These are phyloP conservation scores for Jackrogersella multiformis DNA, from an alignment of 495 filamentous ascomycete genomes.

Conservation along the genomic window DNA sequence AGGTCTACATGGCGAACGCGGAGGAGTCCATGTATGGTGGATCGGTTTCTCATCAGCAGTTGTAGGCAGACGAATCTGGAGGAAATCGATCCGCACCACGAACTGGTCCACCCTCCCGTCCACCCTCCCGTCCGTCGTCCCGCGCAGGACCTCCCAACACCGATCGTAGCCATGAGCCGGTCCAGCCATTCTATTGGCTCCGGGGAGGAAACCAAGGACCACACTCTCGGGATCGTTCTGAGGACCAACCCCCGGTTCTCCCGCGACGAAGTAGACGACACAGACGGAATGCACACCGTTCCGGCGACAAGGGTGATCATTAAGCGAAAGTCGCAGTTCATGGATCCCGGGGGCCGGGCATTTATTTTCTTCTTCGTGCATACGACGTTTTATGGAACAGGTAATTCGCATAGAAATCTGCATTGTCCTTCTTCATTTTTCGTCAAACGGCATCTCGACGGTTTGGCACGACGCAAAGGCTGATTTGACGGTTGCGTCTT, in stretches of 20 bases:
- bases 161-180: too few relatives aligned
- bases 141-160: too few relatives aligned
- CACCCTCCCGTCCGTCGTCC: too few relatives aligned
- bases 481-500: constrained; percentile 17
- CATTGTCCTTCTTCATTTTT: constrained; percentile 30
- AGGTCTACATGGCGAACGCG: constrained; percentile 33
- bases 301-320: background rate
- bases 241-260: too few relatives aligned
- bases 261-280: constrained; percentile 1
- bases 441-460: constrained; percentile 30
- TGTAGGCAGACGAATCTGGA: constrained; percentile 30
- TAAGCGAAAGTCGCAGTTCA: background rate
- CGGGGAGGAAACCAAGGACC: too few relatives aligned
- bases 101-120: background rate
- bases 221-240: background rate
- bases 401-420: constrained; percentile 40
- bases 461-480: constrained; percentile 30
- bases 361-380: constrained; percentile 22
- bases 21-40: constrained; percentile 25
- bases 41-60: constrained; percentile 35
- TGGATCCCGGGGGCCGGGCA: background rate
- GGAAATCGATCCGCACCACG: background rate
- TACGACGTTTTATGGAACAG: constrained; percentile 33
- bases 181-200: too few relatives aligned
- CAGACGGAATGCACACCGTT: background rate